Base-by-base conservation (phyloP, 345 rosid species). In the Arabis alpina region DNA sequence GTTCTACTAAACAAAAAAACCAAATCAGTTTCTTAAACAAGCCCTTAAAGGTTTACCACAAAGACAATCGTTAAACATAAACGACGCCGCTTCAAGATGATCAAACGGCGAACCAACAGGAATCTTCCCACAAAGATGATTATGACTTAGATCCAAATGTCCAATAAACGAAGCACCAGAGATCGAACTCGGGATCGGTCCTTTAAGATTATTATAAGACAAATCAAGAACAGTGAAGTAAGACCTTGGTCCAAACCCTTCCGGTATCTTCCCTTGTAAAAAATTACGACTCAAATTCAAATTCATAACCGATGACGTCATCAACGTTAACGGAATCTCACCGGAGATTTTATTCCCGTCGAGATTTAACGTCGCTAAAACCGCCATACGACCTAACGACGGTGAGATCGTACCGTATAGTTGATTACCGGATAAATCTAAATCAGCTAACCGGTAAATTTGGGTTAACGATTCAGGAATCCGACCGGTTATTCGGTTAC, bases 61-160 rank as follows among this genome's bases (percentile, higher is more conserved):
- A 2, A 88, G 89, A 28, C 98, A 89, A 32, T 85, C 89, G 54
- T 92, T 92, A 23, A 72, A 82, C 45, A 61, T 45, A 80, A 92
- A 89, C 54, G 93, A 88, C 13, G 96, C 76, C 49, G 89, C 92
- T 74, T 90, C 98, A 5, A 93, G 93, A 57, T 88, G 96, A 72
- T 90, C 80, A 16, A 93, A 93, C 44, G 98, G 98, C 1, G 83
- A 62, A 1, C 97, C 98, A 1, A 54, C 66, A 7, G 97, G 97
- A 43, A 93, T 93, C 68, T 61, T 80, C 16, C 98, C 97, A 6
- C 98, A 88, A 0, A 93, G 84, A 74, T 85, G 92, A 82, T 90
- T 93, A 61, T 88, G 88, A 80, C 98, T 93, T 77, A 93, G 74
- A 80, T 90, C 98, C 74, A 93, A 60, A 60, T 93, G 96, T 0